Evolutionary conservation across 371 early-diverging fungal species (phyloP).

Genomic region (Mucor irregularis): DNA sequence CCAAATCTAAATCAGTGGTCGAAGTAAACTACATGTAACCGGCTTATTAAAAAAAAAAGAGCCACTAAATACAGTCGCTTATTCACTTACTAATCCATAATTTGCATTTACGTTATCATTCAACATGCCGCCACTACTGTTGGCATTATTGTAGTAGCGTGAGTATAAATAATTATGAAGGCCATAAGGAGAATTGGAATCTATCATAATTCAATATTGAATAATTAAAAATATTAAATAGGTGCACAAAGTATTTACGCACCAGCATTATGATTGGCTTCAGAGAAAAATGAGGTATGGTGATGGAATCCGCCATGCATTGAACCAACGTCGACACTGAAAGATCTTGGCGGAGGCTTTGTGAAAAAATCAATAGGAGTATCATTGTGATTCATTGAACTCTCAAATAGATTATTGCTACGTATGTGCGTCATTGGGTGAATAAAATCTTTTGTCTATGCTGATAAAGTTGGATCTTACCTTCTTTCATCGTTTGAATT

Average conservation of each 20-base stretch:
- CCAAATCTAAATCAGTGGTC: slow-evolving; percentile 46
- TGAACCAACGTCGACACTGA: slow-evolving; percentile 38
- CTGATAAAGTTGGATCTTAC: background rate
- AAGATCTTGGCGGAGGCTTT: slow-evolving; percentile 26
- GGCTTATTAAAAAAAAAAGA: background rate
- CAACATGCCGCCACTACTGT: background rate
- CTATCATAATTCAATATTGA: too few species aligned
- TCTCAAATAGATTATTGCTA: background rate
- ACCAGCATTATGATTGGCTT: slow-evolving; percentile 1
- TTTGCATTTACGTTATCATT: slow-evolving; percentile 3
- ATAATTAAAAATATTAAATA: too few species aligned
- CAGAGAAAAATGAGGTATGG: slow-evolving; percentile 2
- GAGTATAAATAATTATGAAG: slow-evolving; percentile 8
- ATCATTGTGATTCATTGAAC: background rate
- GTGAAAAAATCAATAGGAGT: slow-evolving; percentile 17
- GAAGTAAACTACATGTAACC: background rate
- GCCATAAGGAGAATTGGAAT: background rate
- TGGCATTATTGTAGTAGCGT: background rate
- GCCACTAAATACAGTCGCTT: background rate
- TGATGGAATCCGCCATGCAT: slow-evolving; percentile 15
- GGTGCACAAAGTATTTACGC: background rate
- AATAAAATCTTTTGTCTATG: background rate
- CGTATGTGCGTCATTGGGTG: background rate
- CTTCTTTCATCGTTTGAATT: slow-evolving; percentile 34
- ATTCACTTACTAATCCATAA: slow-evolving; percentile 24